A percentile compares a stretch with the other conserved stretches of the same genome.
Evolutionary conservation across 2,329 filamentous ascomycete species (phyloP).

Genomic region (Cryphonectria radicalis): DNA sequence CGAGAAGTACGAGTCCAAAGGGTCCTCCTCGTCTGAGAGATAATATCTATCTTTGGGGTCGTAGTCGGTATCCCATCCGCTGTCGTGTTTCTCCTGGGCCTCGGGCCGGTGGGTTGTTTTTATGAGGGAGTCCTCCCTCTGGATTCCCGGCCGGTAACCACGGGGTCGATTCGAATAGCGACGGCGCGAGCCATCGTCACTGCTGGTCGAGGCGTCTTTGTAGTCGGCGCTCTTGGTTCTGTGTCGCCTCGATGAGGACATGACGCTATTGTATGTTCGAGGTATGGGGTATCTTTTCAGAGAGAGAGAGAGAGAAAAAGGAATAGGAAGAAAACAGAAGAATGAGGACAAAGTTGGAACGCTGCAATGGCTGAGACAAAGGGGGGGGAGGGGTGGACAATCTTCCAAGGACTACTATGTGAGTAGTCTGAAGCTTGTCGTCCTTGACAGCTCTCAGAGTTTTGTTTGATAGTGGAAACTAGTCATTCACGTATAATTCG

Average conservation of each 20-base stretch:
- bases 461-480: neutral
- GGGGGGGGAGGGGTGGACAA: neutral
- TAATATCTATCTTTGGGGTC: conserved; percentile 32
- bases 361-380: neutral
- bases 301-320: neutral
- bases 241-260: conserved; percentile 23
- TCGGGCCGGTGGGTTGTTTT: conserved; percentile 11
- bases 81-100: conserved; percentile 9
- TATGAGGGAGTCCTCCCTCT: conserved; percentile 25
- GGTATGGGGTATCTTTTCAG: neutral
- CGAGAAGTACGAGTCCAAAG: conserved; percentile 16
- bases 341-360: neutral
- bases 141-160: conserved; percentile 13
- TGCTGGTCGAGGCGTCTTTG: conserved; percentile 19
- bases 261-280: neutral
- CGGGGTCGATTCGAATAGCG: conserved; percentile 19
- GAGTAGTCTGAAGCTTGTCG: neutral
- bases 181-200: conserved; percentile 17
- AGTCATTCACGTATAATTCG: neutral
- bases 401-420: conserved; percentile 2
- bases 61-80: conserved; percentile 31
- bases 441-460: neutral
- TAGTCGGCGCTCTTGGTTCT: conserved; percentile 19
- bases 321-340: neutral
- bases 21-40: conserved; percentile 30